Percentiles rank a stretch among this genome's conserved stretches.
Conservation (phyloP, 2,329 filamentous ascomycete species). For the Stachybotrys echinatus region DNA sequence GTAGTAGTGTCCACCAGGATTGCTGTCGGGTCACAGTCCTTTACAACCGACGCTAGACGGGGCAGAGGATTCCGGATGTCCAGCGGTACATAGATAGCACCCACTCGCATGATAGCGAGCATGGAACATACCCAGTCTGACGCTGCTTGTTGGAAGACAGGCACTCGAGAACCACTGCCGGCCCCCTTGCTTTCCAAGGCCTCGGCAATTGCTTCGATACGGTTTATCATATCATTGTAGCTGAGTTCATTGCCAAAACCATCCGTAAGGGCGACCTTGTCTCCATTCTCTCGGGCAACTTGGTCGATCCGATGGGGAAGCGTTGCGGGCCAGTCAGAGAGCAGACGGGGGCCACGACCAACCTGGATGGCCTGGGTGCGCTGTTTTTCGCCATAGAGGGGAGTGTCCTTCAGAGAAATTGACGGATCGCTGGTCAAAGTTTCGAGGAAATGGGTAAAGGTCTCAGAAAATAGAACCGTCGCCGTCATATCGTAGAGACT, state of each 20-base stretch:
- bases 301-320: conserved; percentile 28
- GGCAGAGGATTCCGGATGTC: conserved; percentile 24
- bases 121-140: conserved; percentile 29
- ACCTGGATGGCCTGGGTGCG: background rate
- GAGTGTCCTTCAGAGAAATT: conserved; percentile 1
- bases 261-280: conserved; percentile 12
- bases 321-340: conserved; percentile 25
- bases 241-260: conserved; percentile 16
- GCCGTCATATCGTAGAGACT: conserved; percentile 17
- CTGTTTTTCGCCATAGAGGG: conserved; percentile 4
- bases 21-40: conserved; percentile 13
- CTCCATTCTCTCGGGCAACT: conserved; percentile 14
- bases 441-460: conserved; percentile 13
- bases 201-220: conserved; percentile 24
- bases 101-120: conserved; percentile 32
- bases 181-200: conserved; percentile 12
- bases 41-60: conserved; percentile 23
- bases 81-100: conserved; percentile 31
- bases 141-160: conserved; percentile 32
- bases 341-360: conserved; percentile 8
- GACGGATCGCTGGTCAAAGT: conserved; percentile 10
- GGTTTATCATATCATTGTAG: conserved; percentile 27
- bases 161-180: conserved; percentile 18
- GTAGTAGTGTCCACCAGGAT: conserved; percentile 15
- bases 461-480: conserved; percentile 4